Base-by-base conservation (phyloP, 2,329 filamentous ascomycete genomes). In the Alternaria sp. region DNA sequence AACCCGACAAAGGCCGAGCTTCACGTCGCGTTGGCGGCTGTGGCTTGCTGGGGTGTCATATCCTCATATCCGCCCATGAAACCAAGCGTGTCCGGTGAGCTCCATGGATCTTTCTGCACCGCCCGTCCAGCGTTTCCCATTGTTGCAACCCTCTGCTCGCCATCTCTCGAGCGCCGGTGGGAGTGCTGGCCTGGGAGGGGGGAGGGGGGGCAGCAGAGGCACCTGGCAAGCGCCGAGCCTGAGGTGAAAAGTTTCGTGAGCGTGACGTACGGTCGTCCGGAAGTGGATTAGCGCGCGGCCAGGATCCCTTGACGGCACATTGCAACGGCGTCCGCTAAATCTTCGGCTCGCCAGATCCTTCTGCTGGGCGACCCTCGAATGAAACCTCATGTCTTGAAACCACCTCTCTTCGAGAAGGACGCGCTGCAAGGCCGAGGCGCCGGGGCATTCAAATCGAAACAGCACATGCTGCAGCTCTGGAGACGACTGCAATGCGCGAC, bases 11-110 rank as follows among this genome's bases (percentile, higher is more conserved):
- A 58, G 58, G 63, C 65, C 65, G 63, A 67, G 58, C 58, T 54
- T 60, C 52, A 50, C 28, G 44, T 51, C 54, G 60, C 51, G 56
- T 40, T 62, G 59, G 61, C 65, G 63, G 63, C 56, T 68, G 65
- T 68, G 65, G 65, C 65, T 66, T 55, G 51, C 60, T 51, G 61
- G 62, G 62, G 59, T 57, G 42, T 63, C 65, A 65, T 70, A 63
- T 66, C 65, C 65, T 63, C 65, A 65, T 70, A 63, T 66, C 65
- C 65, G 68, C 51, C 53, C 17, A 65, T 62, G 58, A 63, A 66
- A 63, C 58, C 40, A 60, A 51, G 54, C 24, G 56, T 56, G 57
- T 61, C 54, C 64, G 49, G 57, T 56, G 51, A 59, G 52, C 54
- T 53, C n/a, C 39, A 45, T 44, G 23, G 11, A 31, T 48, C 21